Evolutionary conservation across 371 early-diverging fungal species (phyloP), one percentile per base, ranked within the genome.

Genomic region (Lichtheimia hyalospora): DNA sequence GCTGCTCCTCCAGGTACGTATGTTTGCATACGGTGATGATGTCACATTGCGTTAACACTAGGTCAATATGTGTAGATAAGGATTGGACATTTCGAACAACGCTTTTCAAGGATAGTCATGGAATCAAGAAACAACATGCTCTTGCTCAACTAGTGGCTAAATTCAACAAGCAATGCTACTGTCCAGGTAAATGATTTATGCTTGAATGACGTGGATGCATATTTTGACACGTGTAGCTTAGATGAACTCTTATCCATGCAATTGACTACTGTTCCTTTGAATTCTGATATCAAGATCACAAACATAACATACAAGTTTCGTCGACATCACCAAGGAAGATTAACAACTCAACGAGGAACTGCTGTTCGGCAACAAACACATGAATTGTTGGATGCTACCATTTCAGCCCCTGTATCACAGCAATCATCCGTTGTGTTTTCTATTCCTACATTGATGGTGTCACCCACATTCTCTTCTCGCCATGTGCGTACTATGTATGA

Each of bases 401-500:
- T 46, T 7, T 5, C 21, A n/a, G 46, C 21, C 13, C 1, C 46
- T 7, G 16, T 12, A 46, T 18, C 46, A 46, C 14, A 43, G 18
- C 14, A n/a, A 43, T 16, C n/a, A 3, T n/a, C 46, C 21, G 6
- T 21, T 21, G 18, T n/a, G 3, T 79, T 79, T 58, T 57, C 68
- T 52, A 60, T 79, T 16, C 79, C 79, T 34, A 79, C 79, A 4
- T 66, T 73, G 3, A 69, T 71, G 1, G 79, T 79, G 10, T 75
- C 76, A 3, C 79, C 79, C 1, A 71, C 74, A 0, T 79, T 79
- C 46, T 61, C 58, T 16, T 73, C 76, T 3, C 74, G 74, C 3
- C 75, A 79, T 57, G 75, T 74, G 0, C 71, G 79, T n/a, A 71
- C 75, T 2, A 61, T 63, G 7, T 79, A 79, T 24, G 79, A 79